Evolutionary conservation across 305 asterid species (phyloP), one percentile per base, ranked within the genome.

Genomic region (Coffea humblotiana): DNA sequence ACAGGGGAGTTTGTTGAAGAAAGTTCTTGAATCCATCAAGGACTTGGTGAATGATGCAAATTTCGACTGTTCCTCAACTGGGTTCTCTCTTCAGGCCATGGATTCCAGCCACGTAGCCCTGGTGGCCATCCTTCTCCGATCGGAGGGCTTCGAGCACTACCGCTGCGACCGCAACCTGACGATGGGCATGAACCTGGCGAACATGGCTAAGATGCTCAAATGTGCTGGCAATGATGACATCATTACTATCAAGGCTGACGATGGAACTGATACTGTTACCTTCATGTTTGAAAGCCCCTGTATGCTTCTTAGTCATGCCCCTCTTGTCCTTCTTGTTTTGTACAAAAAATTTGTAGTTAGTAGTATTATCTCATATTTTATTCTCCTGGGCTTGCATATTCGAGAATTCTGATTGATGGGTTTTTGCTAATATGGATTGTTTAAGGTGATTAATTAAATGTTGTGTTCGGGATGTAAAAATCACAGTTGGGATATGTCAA

Each of bases 211-310:
- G 81, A 92, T 91, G 96, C 87, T 93, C 5, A 94, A 90, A 75
- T 94, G 98, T 83, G 93, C 98, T 2, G 98, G 95, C 0, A 90
- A 93, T 70, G 98, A 93, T 82, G 98, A 94, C 74, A 91, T 93
- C 76, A 88, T 94, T 86, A 93, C 97, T 7, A 82, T 94, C 71
- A 92, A 91, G 88, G 98, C 92, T 72, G 98, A 94, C 51, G 97
- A 91, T 52, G 98, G 97, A 71, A 89, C 94, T 81, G 97, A 94
- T 67, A 87, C 93, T 0, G 93, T 94, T 61, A 91, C 98, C 51
- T 94, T 94, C 89, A 92, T 92, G 97, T 92, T 94, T 75, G 97
- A 94, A 86, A 91, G 93, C 82, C 97, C 97, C 14, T 84, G 97
- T 94, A 86, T 71, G 89, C 69, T 75, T 18, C 27, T 0, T 18